Evolutionary conservation across 2,329 filamentous ascomycete species (phyloP), one percentile per base, ranked within the genome.

Genomic region (Plenodomus lindquistii): DNA sequence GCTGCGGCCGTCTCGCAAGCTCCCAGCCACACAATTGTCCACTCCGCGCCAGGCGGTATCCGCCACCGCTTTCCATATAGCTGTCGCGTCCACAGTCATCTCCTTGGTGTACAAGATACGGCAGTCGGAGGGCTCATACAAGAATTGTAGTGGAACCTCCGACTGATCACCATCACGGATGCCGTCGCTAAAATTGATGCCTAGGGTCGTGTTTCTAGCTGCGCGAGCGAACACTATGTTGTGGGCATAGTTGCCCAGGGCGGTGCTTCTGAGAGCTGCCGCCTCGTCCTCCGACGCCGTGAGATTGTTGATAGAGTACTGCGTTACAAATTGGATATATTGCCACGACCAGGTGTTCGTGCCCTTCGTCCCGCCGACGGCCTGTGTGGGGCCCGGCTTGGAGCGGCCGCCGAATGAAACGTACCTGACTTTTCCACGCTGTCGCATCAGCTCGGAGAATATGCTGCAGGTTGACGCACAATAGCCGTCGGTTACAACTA

Each of bases 301-400:
- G 13, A 63, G 45, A 20, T 66, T 53, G n/a, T 46, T 50, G 15
- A 66, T 47, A 6, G 63, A 48, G 44, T 50, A 59, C 40, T 67
- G 59, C 2, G 54, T 59, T 7, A 65, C 41, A 18, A 45, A 46
- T 42, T 71, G 67, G 41, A 73, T 70, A 48, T 66, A 68, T 18
- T 42, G 44, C 67, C 66, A 71, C 0, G 61, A 59, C n/a, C 45
- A 56, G 46, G 70, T 62, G 54, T 79, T 74, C 0, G 73, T 72
- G 22, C 85, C 86, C 59, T 86, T 84, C 40, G 83, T 79, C n/a
- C 85, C 86, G n/a, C 85, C 84, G 16, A 86, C 73, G 29, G 71
- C 71, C 51, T 73, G 71, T 0, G 86, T 87, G 0, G 80, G 78
- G 3, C 71, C 73, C 0, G 74, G 59, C 9, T 72, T 69, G 0